Base-by-base conservation (phyloP, 1,284 basidiomycete genomes). In the Inonotus obliquus region DNA sequence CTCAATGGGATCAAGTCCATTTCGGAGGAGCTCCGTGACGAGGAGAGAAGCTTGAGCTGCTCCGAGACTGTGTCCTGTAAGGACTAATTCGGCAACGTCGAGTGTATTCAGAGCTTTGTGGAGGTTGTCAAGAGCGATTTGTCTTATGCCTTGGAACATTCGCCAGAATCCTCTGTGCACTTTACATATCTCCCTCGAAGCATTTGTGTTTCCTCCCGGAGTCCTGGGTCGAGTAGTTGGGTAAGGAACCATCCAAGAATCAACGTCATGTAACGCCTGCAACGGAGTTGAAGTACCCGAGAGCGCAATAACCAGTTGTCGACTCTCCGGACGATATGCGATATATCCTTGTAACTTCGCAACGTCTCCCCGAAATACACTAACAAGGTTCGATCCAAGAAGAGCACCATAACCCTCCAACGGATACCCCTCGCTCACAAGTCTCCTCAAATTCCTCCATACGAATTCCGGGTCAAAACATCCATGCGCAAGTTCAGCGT, bases 111-210 rank as follows among this genome's bases (percentile, higher is more conserved):
- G 57, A 4, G 70, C 74, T 51, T 71, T 67, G 21, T 65, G 64
- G 4, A 79, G 60, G 2, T 67, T 72, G 21, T 73, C 69, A 1
- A 77, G 63, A 0, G 75, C 69, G n/a, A 66, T 58, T 0, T 59
- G 25, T 63, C 70, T 71, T 4, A 81, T 69, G 5, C 81, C 81
- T 58, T 72, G 69, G 66, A 81, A 84, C 59, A 84, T 65, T 21
- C 71, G 69, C 79, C 80, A 84, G 65, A 84, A 83, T 1, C 82
- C 82, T 4, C 75, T 70, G 67, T 84, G 83, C 27, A 82, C 78
- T 14, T 60, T 59, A 27, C 51, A 35, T 2, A 10, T 27, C 47
- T 45, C 23, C 17, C 23, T 14, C 17, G 13, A 23, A 7, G 19
- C 35, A 10, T 4, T 17, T 7, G 54, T 6, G 25, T 25, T 55